Percentiles rank a stretch among this genome's conserved stretches.
Conservation (phyloP, 306 rosid genomes). For the Argentina anserina region DNA sequence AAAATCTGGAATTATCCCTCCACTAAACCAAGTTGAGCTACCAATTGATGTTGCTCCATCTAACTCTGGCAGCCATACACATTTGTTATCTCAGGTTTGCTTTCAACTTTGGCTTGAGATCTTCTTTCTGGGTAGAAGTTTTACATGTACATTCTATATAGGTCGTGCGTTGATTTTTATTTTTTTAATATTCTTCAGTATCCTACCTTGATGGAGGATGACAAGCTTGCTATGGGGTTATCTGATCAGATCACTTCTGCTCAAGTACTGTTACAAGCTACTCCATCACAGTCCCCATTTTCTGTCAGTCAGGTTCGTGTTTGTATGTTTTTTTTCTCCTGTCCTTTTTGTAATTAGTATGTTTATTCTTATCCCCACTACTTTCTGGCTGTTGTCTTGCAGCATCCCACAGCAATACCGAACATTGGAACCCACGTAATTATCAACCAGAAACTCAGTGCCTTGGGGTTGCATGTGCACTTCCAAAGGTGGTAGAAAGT, state of each 20-base stretch:
- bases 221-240: slow-evolving; percentile 62
- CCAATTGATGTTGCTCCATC: slow-evolving; percentile 75
- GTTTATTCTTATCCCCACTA: not conserved
- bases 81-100: slow-evolving; percentile 78
- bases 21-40: slow-evolving; percentile 77
- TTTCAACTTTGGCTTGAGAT: not conserved
- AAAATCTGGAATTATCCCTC: slow-evolving; percentile 62
- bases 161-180: not conserved
- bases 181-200: slow-evolving; percentile 34
- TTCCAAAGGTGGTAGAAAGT: slow-evolving; percentile 61
- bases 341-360: not conserved
- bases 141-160: not conserved
- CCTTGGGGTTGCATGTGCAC: slow-evolving; percentile 70
- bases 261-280: slow-evolving; percentile 72
- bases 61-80: slow-evolving; percentile 70
- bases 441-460: slow-evolving; percentile 75
- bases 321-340: slow-evolving; percentile 4
- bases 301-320: slow-evolving; percentile 60
- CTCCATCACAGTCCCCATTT: slow-evolving; percentile 61
- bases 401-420: slow-evolving; percentile 75
- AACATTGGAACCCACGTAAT: slow-evolving; percentile 78
- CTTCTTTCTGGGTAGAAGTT: not conserved
- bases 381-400: slow-evolving; percentile 23
- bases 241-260: slow-evolving; percentile 84
- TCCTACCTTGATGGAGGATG: slow-evolving; percentile 79